Percentiles rank a stretch among this genome's conserved stretches.
phyloP scores from a whole-genome alignment of 2,329 filamentous ascomycete species.

The Acarospora socialis region DNA sequence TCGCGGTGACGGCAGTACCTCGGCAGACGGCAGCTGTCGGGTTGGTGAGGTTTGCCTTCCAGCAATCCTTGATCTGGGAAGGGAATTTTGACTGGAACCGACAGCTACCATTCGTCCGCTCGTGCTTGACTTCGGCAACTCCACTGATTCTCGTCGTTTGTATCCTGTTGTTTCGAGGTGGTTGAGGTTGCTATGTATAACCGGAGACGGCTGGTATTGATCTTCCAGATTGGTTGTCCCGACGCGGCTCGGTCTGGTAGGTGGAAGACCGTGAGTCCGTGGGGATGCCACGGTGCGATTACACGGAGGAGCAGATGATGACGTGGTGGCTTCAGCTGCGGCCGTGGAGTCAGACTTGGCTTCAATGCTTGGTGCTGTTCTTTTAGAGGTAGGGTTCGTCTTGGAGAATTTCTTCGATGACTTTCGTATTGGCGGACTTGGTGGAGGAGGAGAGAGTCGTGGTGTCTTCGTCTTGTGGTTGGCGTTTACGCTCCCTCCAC shows the following conservation, averaged over 20 bases:
- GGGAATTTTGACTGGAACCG: conserved; percentile 31
- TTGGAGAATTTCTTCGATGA: conserved; percentile 42
- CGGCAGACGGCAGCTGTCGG: no score
- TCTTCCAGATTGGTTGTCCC: conserved; percentile 50
- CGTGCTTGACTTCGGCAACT: conserved; percentile 32
- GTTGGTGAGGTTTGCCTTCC: no score
- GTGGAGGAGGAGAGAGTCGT: conserved; percentile 36
- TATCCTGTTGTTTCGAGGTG: conserved; percentile 24
- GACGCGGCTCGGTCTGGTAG: conserved; percentile 50
- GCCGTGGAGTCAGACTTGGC: conserved; percentile 21
- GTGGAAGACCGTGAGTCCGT: no score
- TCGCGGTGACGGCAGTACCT: no score
- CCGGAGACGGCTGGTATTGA: conserved; percentile 35
- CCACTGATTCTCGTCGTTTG: conserved; percentile 8
- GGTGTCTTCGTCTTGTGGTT: conserved; percentile 29
- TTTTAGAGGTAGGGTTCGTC: conserved; percentile 25
- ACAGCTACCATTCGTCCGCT: conserved; percentile 16
- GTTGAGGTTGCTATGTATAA: conserved; percentile 51
- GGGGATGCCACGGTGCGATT: no score
- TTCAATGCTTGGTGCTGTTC: conserved; percentile 17
- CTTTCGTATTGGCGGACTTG: conserved; percentile 48
- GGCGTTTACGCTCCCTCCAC: conserved; percentile 21
- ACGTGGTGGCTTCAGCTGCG: conserved; percentile 13
- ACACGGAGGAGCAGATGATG: no score
- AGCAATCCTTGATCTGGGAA: conserved; percentile 19